Conservation (phyloP, 2,329 filamentous ascomycete species). For the Fusarium musae region DNA sequence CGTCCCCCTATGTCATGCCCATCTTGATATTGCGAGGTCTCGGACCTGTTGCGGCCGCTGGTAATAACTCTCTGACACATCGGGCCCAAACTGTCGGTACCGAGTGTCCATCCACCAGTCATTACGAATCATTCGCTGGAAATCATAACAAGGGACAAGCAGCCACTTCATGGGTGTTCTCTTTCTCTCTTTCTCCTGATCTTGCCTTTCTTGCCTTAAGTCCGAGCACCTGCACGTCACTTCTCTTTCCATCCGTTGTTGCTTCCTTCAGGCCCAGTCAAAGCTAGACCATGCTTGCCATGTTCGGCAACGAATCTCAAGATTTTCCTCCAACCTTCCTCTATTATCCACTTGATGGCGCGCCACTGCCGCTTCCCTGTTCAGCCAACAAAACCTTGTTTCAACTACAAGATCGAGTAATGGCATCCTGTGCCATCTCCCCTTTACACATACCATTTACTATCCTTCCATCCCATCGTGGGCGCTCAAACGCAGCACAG, state of each 20-base stretch:
- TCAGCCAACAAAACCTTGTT: conserved; percentile 40
- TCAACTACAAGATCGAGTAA: conserved; percentile 24
- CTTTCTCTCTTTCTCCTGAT: not conserved
- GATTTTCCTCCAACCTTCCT: conserved; percentile 23
- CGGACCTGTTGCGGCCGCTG: conserved; percentile 30
- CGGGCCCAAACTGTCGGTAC: conserved; percentile 40
- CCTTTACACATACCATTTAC: not conserved
- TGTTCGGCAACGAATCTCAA: conserved; percentile 3
- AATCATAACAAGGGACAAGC: conserved; percentile 35
- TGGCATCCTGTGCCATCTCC: not conserved
- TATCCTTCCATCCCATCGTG: not conserved
- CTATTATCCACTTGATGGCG: conserved; percentile 32
- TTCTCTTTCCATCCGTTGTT: not conserved
- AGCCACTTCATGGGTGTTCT: conserved; percentile 27
- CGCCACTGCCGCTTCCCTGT: conserved; percentile 35
- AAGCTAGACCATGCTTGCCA: conserved; percentile 14
- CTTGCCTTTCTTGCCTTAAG: not conserved
- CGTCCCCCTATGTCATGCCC: not conserved
- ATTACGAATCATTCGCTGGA: conserved; percentile 33
- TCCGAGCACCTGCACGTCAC: conserved; percentile 21
- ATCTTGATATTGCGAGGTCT: conserved; percentile 25
- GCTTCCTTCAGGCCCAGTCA: not conserved
- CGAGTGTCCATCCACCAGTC: conserved; percentile 33
- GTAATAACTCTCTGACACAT: conserved; percentile 38
- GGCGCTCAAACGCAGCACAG: not conserved